Conservation (phyloP, 305 asterid genomes). For the Lippia alba region DNA sequence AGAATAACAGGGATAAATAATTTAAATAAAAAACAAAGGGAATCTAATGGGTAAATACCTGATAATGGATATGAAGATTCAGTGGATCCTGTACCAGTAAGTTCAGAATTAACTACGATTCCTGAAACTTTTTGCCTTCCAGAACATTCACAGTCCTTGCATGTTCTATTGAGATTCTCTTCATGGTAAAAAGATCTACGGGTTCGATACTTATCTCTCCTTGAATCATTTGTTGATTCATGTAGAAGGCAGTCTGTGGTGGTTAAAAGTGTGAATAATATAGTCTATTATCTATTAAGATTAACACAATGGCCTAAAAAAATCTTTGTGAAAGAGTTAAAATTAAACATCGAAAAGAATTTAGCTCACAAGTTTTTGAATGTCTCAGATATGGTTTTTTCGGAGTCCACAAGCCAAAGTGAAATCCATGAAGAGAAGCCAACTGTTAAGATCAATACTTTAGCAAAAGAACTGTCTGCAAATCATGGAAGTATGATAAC, state of each 20-base stretch:
- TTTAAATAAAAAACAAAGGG: conserved; percentile 12
- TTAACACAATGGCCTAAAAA: neutral
- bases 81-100: conserved; percentile 67
- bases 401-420: conserved; percentile 35
- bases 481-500: conserved; percentile 28
- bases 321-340: conserved; percentile 8
- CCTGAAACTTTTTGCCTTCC: conserved; percentile 46
- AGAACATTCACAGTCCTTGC: conserved; percentile 32
- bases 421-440: conserved; percentile 46
- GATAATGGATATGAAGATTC: conserved; percentile 62
- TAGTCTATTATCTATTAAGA: neutral
- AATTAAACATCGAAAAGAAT: conserved; percentile 10
- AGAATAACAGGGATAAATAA: conserved; percentile 21
- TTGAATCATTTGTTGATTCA: conserved; percentile 31
- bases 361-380: conserved; percentile 56
- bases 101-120: conserved; percentile 66
- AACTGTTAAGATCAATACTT: conserved; percentile 48
- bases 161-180: conserved; percentile 34
- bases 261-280: conserved; percentile 19
- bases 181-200: conserved; percentile 43
- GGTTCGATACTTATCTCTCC: conserved; percentile 35
- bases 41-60: conserved; percentile 50
- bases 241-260: conserved; percentile 37
- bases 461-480: conserved; percentile 34
- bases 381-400: conserved; percentile 46